phyloP scores from a whole-genome alignment of 805 yeast species.

The Metschnikowia henanensis region DNA sequence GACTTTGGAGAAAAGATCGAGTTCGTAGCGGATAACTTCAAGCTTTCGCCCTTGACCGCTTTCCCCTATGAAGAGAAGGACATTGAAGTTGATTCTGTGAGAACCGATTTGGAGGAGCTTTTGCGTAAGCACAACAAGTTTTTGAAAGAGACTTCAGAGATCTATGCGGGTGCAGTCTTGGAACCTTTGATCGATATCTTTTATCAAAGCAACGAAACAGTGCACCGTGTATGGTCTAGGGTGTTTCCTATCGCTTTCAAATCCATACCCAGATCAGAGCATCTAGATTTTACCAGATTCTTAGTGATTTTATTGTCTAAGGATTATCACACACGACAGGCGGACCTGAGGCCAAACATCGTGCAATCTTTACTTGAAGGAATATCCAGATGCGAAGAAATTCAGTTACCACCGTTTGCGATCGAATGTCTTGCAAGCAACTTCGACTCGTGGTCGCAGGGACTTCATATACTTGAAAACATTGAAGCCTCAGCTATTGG shows the following conservation, averaged over 20 bases:
- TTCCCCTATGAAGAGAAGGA: conserved; percentile 28
- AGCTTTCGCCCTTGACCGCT: conserved; percentile 51
- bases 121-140: conserved; percentile 31
- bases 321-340: conserved; percentile 92
- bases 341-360: conserved; percentile 83
- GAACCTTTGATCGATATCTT: conserved; percentile 78
- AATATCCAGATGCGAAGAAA: conserved; percentile 64
- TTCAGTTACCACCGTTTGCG: conserved; percentile 92
- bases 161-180: conserved; percentile 60
- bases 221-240: conserved; percentile 80
- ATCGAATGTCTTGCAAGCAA: conserved; percentile 85
- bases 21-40: conserved; percentile 49
- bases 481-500: conserved; percentile 55
- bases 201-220: conserved; percentile 76
- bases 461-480: conserved; percentile 79
- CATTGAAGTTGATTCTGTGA: conserved; percentile 25
- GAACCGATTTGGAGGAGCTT: conserved; percentile 21
- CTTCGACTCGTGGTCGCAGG: conserved; percentile 89
- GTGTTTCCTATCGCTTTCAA: conserved; percentile 80
- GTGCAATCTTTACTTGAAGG: conserved; percentile 84
- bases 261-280: conserved; percentile 75
- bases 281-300: conserved; percentile 79
- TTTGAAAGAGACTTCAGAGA: conserved; percentile 27
- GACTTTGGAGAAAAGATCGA: conserved; percentile 49
- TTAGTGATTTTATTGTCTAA: conserved; percentile 78